phyloP scores from a whole-genome alignment of 768 basidiomycete species.

The Royoungia palumana region DNA sequence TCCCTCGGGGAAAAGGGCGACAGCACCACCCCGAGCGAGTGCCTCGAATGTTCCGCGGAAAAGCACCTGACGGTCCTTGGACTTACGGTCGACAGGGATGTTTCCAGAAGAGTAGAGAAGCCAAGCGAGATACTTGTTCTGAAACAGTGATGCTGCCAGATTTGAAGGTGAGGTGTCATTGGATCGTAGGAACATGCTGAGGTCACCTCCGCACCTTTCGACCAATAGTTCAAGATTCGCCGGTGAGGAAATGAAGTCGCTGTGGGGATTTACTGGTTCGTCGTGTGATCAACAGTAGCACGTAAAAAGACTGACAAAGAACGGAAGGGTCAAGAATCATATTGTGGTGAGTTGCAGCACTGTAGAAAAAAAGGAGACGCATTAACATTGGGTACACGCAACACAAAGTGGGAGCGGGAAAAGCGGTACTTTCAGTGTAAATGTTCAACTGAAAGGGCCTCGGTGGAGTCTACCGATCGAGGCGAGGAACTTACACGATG shows the following conservation, averaged over 20 bases:
- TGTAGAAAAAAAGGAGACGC: slow-evolving; percentile 29
- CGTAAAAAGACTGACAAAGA: slow-evolving; percentile 55
- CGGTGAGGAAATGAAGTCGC: slow-evolving; percentile 80
- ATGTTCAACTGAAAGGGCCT: slow-evolving; percentile 1
- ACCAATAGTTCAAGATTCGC: slow-evolving; percentile 88
- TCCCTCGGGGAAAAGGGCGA: slow-evolving; percentile 94
- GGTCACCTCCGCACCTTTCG: slow-evolving; percentile 61
- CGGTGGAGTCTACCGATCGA: slow-evolving; percentile 1
- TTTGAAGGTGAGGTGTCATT: slow-evolving; percentile 14
- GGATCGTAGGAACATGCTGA: slow-evolving; percentile 11
- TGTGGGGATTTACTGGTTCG: slow-evolving; percentile 32
- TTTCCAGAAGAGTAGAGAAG: slow-evolving; percentile 90
- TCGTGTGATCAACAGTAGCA: slow-evolving; percentile 12
- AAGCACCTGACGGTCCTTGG: slow-evolving; percentile 83
- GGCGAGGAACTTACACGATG: slow-evolving; percentile 66
- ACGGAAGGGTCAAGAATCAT: slow-evolving; percentile 91
- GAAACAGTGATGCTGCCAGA: slow-evolving; percentile 67
- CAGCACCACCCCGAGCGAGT: slow-evolving; percentile 71
- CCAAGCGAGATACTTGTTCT: slow-evolving; percentile 66
- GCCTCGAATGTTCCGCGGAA: slow-evolving; percentile 90
- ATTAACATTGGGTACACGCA: slow-evolving; percentile 11
- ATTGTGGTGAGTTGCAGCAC: slow-evolving; percentile 87
- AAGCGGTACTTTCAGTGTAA: not conserved
- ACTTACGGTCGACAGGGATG: slow-evolving; percentile 95
- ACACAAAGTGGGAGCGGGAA: not conserved